These are phyloP conservation scores for Trichoderma orchidacearum DNA, from an alignment of 495 filamentous ascomycete genomes.

Conservation along the genomic window DNA sequence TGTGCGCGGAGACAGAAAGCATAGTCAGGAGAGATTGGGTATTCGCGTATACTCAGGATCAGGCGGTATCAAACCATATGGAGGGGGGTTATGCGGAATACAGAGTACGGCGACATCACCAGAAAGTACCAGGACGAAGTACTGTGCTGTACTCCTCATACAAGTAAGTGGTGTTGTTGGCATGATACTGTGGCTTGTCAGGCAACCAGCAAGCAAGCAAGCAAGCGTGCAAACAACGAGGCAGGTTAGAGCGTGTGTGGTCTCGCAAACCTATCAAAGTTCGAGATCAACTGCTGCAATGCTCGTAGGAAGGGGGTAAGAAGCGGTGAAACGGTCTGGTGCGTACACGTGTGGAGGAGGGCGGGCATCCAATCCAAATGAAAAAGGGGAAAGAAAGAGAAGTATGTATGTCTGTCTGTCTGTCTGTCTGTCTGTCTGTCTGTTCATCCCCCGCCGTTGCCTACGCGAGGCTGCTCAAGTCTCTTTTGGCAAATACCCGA, in stretches of 20 bases:
- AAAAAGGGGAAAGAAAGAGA: background rate
- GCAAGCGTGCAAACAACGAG: background rate
- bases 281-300: background rate
- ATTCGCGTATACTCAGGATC: background rate
- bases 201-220: too few species aligned
- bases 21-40: background rate
- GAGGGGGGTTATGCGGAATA: background rate
- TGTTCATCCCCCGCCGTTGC: too few species aligned
- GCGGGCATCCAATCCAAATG: background rate
- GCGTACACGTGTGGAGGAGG: background rate
- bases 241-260: background rate
- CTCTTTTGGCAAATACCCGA: background rate
- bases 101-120: background rate
- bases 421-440: too few species aligned
- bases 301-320: background rate
- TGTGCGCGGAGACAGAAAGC: background rate
- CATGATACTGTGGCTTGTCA: background rate
- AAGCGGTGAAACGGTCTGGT: background rate
- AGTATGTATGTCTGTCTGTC: background rate
- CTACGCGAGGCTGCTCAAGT: background rate
- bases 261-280: background rate
- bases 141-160: too few species aligned
- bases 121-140: too few species aligned
- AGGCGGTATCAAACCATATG: background rate
- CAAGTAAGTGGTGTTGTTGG: too few species aligned